Percentiles rank a stretch among this genome's conserved stretches.
phyloP scores from a whole-genome alignment of 805 yeast genomes.

The Debaryomyces hansenii region DNA sequence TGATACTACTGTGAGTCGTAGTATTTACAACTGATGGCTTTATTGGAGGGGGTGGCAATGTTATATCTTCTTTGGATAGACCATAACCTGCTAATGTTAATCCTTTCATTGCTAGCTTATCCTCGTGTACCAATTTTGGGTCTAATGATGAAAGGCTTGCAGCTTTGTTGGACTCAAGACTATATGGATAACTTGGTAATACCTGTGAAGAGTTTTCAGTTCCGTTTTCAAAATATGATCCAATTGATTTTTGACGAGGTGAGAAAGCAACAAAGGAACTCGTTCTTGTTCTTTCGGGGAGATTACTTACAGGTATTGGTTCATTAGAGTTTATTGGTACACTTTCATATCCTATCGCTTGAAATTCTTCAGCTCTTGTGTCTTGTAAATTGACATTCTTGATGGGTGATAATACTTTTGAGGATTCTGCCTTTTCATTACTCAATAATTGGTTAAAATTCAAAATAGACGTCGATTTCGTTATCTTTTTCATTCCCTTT shows the following conservation, averaged over 20 bases:
- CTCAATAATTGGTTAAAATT: constrained; percentile 12
- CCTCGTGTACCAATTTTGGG: constrained; percentile 7
- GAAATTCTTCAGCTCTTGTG: constrained; percentile 18
- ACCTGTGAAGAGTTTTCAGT: not conserved
- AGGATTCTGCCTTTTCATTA: constrained; percentile 4
- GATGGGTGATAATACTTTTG: not conserved
- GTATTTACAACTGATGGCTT: not conserved
- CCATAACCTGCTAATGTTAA: constrained; percentile 29
- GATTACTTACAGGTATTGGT: constrained; percentile 30
- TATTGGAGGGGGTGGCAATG: constrained; percentile 23
- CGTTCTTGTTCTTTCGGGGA: constrained; percentile 18
- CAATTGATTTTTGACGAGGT: not conserved
- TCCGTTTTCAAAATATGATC: not conserved
- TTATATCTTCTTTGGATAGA: constrained; percentile 23
- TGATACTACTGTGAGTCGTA: not conserved
- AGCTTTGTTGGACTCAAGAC: not conserved
- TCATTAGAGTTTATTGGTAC: constrained; percentile 21
- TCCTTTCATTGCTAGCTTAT: constrained; percentile 19
- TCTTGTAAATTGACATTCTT: constrained; percentile 1
- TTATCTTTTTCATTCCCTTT: constrained; percentile 30
- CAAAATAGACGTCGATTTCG: constrained; percentile 26
- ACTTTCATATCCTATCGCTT: constrained; percentile 38
- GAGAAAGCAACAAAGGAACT: not conserved
- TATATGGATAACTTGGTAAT: not conserved
- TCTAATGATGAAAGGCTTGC: constrained; percentile 14